A percentile compares a stretch with the other conserved stretches of the same genome.
These are phyloP conservation scores for Lipomyces sp. DNA, from an alignment of 805 yeast species.

Conservation along the genomic window DNA sequence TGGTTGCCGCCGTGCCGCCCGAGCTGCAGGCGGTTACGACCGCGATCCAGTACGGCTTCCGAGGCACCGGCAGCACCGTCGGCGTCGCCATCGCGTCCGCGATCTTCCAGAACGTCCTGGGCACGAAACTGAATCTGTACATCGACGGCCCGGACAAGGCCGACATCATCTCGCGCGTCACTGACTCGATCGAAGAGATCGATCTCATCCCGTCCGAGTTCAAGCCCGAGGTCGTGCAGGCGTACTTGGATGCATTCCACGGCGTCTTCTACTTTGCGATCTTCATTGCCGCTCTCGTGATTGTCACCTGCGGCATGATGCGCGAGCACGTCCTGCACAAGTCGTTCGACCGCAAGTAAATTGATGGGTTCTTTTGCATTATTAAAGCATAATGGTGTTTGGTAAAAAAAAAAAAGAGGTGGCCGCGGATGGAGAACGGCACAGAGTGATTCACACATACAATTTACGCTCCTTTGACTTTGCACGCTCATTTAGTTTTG, in stretches of 20 bases:
- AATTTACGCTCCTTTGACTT: too few relatives aligned
- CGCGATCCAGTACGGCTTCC: conserved; percentile 69
- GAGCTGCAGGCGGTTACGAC: conserved; percentile 68
- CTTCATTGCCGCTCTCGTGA: conserved; percentile 17
- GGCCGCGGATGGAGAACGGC: too few relatives aligned
- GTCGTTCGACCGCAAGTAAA: conserved; percentile 5
- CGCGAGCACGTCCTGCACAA: conserved; percentile 20
- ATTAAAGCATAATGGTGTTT: too few relatives aligned
- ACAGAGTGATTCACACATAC: too few relatives aligned
- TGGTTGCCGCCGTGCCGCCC: conserved; percentile 60
- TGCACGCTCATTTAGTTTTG: too few relatives aligned
- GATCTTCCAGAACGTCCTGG: conserved; percentile 48
- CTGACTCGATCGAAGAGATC: conserved; percentile 25
- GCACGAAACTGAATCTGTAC: conserved; percentile 26
- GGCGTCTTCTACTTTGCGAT: conserved; percentile 25
- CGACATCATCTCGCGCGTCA: conserved; percentile 23
- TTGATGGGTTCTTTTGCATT: neutral
- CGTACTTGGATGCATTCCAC: conserved; percentile 26
- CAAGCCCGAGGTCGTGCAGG: conserved; percentile 19
- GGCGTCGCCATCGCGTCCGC: conserved; percentile 62
- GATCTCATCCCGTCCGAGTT: conserved; percentile 12
- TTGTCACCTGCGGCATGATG: conserved; percentile 25
- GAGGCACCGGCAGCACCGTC: conserved; percentile 67
- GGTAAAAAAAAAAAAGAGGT: too few relatives aligned
- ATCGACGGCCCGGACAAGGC: conserved; percentile 19